These are phyloP conservation scores for Sphaerulina vaccinii DNA, from an alignment of 2,329 filamentous ascomycete species.

Conservation along the genomic window DNA sequence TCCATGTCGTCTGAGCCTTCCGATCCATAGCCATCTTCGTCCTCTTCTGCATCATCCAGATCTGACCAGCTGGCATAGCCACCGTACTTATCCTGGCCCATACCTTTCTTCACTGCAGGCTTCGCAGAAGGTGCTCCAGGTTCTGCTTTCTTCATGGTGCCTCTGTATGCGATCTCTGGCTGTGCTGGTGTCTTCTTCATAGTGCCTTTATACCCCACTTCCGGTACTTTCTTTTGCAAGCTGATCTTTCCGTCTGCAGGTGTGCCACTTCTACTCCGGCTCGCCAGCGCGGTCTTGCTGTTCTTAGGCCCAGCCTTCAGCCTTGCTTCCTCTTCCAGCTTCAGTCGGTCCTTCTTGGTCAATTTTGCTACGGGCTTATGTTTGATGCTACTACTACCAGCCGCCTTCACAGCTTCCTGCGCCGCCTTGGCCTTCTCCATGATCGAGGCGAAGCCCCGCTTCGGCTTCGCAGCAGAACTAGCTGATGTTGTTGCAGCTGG, in stretches of 20 bases:
- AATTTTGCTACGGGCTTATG: slow-evolving; percentile 70
- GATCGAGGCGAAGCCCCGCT: slow-evolving; percentile 73
- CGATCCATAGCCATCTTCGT: slow-evolving; percentile 75
- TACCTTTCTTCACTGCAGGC: slow-evolving; percentile 35
- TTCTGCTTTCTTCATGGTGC: slow-evolving; percentile 47
- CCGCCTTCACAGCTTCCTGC: slow-evolving; percentile 57
- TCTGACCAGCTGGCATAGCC: slow-evolving; percentile 43
- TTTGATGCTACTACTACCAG: slow-evolving; percentile 67
- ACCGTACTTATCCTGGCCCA: slow-evolving; percentile 38
- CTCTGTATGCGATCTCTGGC: slow-evolving; percentile 39
- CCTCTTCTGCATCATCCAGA: slow-evolving; percentile 52
- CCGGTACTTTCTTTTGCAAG: slow-evolving; percentile 34
- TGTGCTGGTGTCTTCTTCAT: slow-evolving; percentile 33
- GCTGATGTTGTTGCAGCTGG: slow-evolving; percentile 20
- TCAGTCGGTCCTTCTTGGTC: slow-evolving; percentile 55
- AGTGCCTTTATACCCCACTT: slow-evolving; percentile 44
- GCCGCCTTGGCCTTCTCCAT: slow-evolving; percentile 69
- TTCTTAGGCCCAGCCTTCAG: slow-evolving; percentile 43
- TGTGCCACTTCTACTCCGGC: slow-evolving; percentile 32
- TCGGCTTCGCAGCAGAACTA: slow-evolving; percentile 40
- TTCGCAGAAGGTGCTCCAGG: slow-evolving; percentile 40
- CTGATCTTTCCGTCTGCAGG: slow-evolving; percentile 25
- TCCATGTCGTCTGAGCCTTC: slow-evolving; percentile 64
- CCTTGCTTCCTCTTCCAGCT: slow-evolving; percentile 41
- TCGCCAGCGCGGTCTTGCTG: slow-evolving; percentile 25